Base-by-base conservation (phyloP, 306 rosid genomes). In the Fagus sylvatica region DNA sequence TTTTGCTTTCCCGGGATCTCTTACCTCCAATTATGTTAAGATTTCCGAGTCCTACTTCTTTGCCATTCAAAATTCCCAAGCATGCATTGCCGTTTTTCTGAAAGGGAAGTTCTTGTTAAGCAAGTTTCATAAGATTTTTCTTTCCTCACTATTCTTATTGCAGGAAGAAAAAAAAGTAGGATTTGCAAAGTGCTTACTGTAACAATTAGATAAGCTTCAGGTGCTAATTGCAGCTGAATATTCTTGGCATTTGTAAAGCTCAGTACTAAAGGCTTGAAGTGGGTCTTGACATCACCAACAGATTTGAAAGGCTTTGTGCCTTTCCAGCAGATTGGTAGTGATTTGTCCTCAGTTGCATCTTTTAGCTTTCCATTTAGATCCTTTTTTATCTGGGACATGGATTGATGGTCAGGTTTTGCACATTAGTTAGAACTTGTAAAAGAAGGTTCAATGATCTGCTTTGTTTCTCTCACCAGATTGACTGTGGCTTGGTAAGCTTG, bases 301-400 rank as follows among this genome's bases (percentile, higher is more conserved):
- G 93, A 81, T 79, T 72, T 84, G 82, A 90, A 90, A 22, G 92
- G 80, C 65, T 88, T 87, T 73, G 76, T 6, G 54, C 97, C 95
- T 81, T 89, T 90, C 98, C 97, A 94, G 84, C 97, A 94, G 11
- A 87, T 9, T 17, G 95, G 86, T 28, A 90, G 87, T 13, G 95
- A 6, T 46, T 3, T 6, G 73, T 94, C 97, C 10, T 79, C 70
- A 2, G 85, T 6, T 30, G 88, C 79, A 53, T 51, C 84, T 48
- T 4, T 88, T 34, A 92, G 83, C 88, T 88, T 88, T 72, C 92
- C 91, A 28, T 77, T 87, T 46, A 92, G 69, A 82, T 87, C 87
- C 8, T 46, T 79, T 71, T 17, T 81, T 70, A 94, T 42, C 97
- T 94, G 86, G 79, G 55, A 76, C 57, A 73, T 2, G 30, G 22